Conservation (phyloP, 169 alveolate genomes). For the Plasmodium cynomolgi region DNA sequence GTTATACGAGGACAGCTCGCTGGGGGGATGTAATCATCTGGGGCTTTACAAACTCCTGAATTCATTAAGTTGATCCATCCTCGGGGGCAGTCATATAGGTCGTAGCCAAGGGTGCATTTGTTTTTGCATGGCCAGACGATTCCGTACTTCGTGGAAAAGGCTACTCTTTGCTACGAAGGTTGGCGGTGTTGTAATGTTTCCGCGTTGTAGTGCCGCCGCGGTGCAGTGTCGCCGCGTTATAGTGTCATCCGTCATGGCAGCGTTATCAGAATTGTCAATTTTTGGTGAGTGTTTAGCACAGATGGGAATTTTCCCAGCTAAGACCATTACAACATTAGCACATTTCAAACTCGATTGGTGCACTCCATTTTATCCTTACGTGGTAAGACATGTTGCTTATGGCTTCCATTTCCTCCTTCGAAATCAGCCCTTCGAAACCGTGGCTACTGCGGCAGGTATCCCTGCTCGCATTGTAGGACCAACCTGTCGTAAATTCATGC, state of each 20-base stretch:
- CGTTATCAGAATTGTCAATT: neutral
- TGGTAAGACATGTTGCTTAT: slow-evolving; percentile 67
- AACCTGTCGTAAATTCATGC: slow-evolving; percentile 19
- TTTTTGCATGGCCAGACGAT: slow-evolving; percentile 71
- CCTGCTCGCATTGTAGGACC: slow-evolving; percentile 34
- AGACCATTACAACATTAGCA: neutral
- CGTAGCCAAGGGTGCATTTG: slow-evolving; percentile 51
- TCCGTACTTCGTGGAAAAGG: slow-evolving; percentile 63
- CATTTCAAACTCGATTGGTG: neutral
- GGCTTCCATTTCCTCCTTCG: slow-evolving; percentile 53
- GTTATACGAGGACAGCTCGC: slow-evolving; percentile 55
- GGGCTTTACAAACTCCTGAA: slow-evolving; percentile 68
- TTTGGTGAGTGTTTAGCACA: neutral
- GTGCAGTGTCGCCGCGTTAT: no score
- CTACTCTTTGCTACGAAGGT: slow-evolving; percentile 46
- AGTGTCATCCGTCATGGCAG: neutral
- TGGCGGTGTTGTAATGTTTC: neutral
- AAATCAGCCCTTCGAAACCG: slow-evolving; percentile 47
- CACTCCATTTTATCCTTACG: slow-evolving; percentile 10
- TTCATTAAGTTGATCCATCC: slow-evolving; percentile 64
- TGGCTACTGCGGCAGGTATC: slow-evolving; percentile 24
- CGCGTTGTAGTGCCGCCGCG: neutral
- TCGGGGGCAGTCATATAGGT: slow-evolving; percentile 49
- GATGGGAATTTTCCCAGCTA: neutral
- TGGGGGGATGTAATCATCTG: slow-evolving; percentile 60